Base-by-base conservation (phyloP, 257 asterid genomes). In the Penstemon davidsonii region DNA sequence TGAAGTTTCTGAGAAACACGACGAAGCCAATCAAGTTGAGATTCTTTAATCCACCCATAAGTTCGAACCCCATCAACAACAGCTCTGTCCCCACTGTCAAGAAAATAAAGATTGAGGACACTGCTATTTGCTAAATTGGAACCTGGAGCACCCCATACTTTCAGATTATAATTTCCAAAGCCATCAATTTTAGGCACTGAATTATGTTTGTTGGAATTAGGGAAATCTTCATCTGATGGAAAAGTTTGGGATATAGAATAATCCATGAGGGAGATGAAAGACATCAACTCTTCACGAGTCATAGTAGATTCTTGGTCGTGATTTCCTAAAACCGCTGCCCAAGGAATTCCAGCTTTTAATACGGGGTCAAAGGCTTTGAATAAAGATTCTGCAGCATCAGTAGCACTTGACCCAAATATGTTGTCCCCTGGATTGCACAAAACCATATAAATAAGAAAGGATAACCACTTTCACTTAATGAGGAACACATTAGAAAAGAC, bases 261-360 rank as follows among this genome's bases (percentile, higher is more conserved):
- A 76, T 93, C 97, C 96, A 93, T 88, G 70, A 93, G 97, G 67
- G 99, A 85, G 67, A 93, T 74, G 88, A 93, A 87, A 66, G 83
- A 79, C 96, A 93, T 90, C 70, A 93, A 68, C 75, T 93, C 99
- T 78, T 80, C 88, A 49, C 99, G 97, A 65, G 79, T 85, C 97
- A 93, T 84, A 0, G 97, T 88, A 49, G 99, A 93, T 80, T 93
- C 99, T 69, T 93, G 99, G 69, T 90, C 99, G 62, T 93, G 99
- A 73, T 93, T 93, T 56, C 99, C 99, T 72, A 93, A 74, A 73
- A 93, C 83, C 4, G 97, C 97, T 66, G 94, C 96, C 99, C 99
- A 93, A 25, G 97, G 99, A 69, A 85, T 74, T 60, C 89, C 82
- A 1, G 87, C 81, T 66, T 85, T 82, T 54, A 93, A 51, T 53